A percentile compares a stretch with the other conserved stretches of the same genome.
Conservation (phyloP, 164 flowering plant species). For the Pachysandra terminalis region DNA sequence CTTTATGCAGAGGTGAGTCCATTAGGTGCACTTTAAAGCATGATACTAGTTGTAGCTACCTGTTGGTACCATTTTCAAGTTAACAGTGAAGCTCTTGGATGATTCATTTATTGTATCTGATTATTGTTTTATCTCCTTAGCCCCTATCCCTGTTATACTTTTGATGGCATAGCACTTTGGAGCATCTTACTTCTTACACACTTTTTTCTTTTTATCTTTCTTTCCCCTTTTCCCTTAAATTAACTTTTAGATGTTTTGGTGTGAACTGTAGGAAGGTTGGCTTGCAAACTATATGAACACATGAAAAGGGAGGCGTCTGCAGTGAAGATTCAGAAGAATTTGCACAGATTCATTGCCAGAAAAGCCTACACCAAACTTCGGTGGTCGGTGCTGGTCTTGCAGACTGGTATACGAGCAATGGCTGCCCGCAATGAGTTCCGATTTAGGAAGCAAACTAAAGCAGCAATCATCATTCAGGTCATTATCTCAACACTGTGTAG, state of each 20-base stretch:
- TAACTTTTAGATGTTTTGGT: neutral
- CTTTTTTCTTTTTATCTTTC: conserved; percentile 5
- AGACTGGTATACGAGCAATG: conserved; percentile 64
- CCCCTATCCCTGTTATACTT: neutral
- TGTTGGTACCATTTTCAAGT: too few species aligned
- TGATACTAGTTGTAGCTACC: too few species aligned
- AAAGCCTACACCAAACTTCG: conserved; percentile 19
- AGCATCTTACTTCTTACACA: neutral
- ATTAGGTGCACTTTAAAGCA: too few species aligned
- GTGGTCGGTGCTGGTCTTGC: conserved; percentile 50
- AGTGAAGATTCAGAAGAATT: conserved; percentile 61
- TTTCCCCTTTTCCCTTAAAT: too few species aligned
- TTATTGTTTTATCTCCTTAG: neutral
- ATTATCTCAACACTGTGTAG: neutral
- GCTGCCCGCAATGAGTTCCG: too few species aligned
- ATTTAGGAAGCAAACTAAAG: too few species aligned
- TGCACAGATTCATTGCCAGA: conserved; percentile 43
- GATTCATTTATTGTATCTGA: neutral
- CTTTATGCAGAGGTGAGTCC: too few species aligned
- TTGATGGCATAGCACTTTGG: too few species aligned
- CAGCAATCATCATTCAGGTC: too few species aligned
- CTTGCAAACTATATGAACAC: conserved; percentile 43
- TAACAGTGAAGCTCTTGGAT: too few species aligned
- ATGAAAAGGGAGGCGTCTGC: conserved; percentile 62
- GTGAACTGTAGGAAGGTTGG: conserved; percentile 50